Base-by-base conservation (phyloP, 768 basidiomycete species). In the Tricholoma terreum region DNA sequence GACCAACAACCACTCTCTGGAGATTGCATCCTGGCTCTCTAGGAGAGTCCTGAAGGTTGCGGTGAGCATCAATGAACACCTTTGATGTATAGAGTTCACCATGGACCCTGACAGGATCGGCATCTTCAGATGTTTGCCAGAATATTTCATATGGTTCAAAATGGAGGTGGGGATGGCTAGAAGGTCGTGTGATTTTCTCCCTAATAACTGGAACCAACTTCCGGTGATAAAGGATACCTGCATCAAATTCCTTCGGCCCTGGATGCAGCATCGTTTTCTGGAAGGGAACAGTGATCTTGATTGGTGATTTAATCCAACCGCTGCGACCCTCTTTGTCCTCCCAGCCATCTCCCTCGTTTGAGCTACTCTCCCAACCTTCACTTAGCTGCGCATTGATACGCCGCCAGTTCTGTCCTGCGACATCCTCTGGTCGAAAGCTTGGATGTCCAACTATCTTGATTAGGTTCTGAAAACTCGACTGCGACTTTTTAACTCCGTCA, bases 51-150 rank as follows among this genome's bases (percentile, higher is more conserved):
- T 56, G 58, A 11, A 65, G 17, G 1, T 60, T 46, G 1, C 35
- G 12, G 42, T 67, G 50, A 3, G 48, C 58, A 6, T 60, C 30
- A 24, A 58, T 21, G 24, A 64, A 60, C 1, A 53, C 64, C 48
- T 63, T 54, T 11, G 60, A 59, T 1, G 57, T 52, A 38, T 64
- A 67, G 1, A 62, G 22, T 30, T 67, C 67, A 12, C 58, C 50
- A 30, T 54, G 57, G 3, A 70, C 53, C 3, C 61, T 52, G 8
- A 14, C 21, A 33, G 19, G 14, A 1, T 8, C 19, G 1, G 12
- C 17, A 3, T 6, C 7, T 2, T 24, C 21, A 11, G 24, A 9
- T 5, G 31, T 48, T 38, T 59, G 54, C 63, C 63, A 63, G 27
- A 33, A 59, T 21, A 61, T 50, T 14, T 64, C 27, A 48, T 59